Conservation (phyloP, 129 eudicot genomes). For the Artemisia annua region DNA sequence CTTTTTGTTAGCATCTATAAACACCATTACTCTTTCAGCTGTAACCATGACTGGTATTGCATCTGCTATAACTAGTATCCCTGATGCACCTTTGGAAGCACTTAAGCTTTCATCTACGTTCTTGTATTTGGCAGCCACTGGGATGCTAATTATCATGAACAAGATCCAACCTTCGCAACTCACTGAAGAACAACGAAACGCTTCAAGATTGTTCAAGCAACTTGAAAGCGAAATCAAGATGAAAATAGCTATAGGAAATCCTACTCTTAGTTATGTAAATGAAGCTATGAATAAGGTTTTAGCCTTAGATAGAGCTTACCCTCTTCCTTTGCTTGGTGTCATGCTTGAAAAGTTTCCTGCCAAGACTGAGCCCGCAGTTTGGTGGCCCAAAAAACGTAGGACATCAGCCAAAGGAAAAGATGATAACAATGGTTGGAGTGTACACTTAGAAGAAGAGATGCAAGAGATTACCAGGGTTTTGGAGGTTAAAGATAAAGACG, state of each 20-base stretch:
- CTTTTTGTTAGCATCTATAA: slow-evolving; percentile 42
- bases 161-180: slow-evolving; percentile 67
- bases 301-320: slow-evolving; percentile 76
- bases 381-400: slow-evolving; percentile 62
- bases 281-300: slow-evolving; percentile 58
- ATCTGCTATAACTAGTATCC: slow-evolving; percentile 22
- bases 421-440: slow-evolving; percentile 51
- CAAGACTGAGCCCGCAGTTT: slow-evolving; percentile 51
- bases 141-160: slow-evolving; percentile 53
- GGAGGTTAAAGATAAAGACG: slow-evolving; percentile 52
- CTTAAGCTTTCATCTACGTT: slow-evolving; percentile 51
- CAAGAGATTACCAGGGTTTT: slow-evolving; percentile 45
- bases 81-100: slow-evolving; percentile 29
- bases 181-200: slow-evolving; percentile 59
- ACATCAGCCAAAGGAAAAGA: not conserved
- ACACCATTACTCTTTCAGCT: slow-evolving; percentile 46
- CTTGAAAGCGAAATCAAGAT: slow-evolving; percentile 43
- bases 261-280: slow-evolving; percentile 33
- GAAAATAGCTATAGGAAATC: slow-evolving; percentile 15
- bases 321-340: slow-evolving; percentile 75
- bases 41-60: slow-evolving; percentile 50
- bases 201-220: slow-evolving; percentile 46
- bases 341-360: slow-evolving; percentile 88
- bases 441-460: slow-evolving; percentile 60
- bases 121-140: slow-evolving; percentile 49